Evolutionary conservation across 192 early-diverging fungal species (phyloP).

Genomic region (Coemansia sp.): DNA sequence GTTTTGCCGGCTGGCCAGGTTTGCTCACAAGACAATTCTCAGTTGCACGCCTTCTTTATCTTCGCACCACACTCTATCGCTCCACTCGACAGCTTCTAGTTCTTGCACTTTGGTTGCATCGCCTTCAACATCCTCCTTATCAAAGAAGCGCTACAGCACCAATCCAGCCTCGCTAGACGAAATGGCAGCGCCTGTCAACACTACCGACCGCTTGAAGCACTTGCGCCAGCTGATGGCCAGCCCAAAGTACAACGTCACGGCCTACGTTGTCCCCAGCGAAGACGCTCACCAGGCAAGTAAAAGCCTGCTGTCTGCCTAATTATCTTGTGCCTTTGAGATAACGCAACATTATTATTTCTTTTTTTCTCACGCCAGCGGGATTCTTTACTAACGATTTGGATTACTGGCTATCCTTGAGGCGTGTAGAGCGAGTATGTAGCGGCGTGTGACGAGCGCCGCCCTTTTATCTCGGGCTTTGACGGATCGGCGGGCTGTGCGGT

Average conservation of each 20-base stretch:
- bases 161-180: neutral
- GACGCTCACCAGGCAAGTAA: slow-evolving; percentile 88
- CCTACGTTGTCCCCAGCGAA: slow-evolving; percentile 87
- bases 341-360: no score
- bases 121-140: neutral
- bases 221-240: slow-evolving; percentile 66
- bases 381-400: no score
- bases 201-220: slow-evolving; percentile 58
- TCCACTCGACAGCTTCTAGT: slow-evolving; percentile 8
- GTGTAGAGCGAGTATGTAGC: slow-evolving; percentile 93
- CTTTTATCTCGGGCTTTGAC: slow-evolving; percentile 92
- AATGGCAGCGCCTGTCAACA: slow-evolving; percentile 50
- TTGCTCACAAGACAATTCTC: slow-evolving; percentile 33
- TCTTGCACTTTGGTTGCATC: slow-evolving; percentile 22
- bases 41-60: slow-evolving; percentile 20
- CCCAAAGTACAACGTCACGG: slow-evolving; percentile 57
- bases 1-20: slow-evolving; percentile 28
- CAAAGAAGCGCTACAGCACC: slow-evolving; percentile 12
- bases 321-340: neutral
- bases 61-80: slow-evolving; percentile 5
- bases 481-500: slow-evolving; percentile 98
- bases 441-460: slow-evolving; percentile 81
- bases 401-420: neutral
- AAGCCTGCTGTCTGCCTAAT: neutral
- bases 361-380: no score